Evolutionary conservation across 371 early-diverging fungal genomes (phyloP).

Genomic region (Synchytrium microbalum): DNA sequence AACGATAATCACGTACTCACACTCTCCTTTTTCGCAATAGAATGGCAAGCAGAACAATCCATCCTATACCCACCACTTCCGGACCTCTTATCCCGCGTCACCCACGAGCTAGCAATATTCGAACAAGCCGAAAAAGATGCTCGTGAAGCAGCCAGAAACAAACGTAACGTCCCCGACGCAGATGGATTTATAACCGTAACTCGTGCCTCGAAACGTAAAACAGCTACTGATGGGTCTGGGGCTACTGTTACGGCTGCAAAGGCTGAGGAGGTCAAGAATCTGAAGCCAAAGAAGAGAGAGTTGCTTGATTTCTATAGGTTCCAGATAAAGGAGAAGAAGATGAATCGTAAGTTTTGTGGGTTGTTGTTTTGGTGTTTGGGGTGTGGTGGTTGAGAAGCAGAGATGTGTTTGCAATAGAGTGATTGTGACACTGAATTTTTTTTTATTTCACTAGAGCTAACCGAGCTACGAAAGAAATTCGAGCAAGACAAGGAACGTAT

Average conservation of each 20-base stretch:
- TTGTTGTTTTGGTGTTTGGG: not conserved
- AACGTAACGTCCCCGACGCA: constrained; percentile 78
- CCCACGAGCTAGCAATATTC: constrained; percentile 68
- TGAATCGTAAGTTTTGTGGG: constrained; percentile 56
- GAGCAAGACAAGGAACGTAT: constrained; percentile 87
- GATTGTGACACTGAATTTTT: not conserved
- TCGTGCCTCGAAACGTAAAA: constrained; percentile 46
- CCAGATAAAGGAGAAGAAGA: constrained; percentile 85
- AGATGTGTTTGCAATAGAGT: constrained; percentile 4
- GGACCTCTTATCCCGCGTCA: constrained; percentile 53
- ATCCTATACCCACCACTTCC: constrained; percentile 45
- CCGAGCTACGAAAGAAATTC: constrained; percentile 77
- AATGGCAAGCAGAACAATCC: no score
- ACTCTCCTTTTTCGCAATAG: not conserved
- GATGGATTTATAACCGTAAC: constrained; percentile 89
- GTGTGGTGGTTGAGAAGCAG: not conserved
- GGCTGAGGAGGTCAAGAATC: constrained; percentile 34
- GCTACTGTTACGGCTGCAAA: constrained; percentile 49
- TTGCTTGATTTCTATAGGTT: constrained; percentile 86
- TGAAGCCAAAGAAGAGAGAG: constrained; percentile 59
- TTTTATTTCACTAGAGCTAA: constrained; percentile 52
- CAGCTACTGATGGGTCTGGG: constrained; percentile 48
- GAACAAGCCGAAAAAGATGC: constrained; percentile 66
- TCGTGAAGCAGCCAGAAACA: constrained; percentile 44
- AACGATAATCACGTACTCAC: not conserved